Base-by-base conservation (phyloP, 176 grass and related monocot species). In the Rhynchospora tenuis region DNA sequence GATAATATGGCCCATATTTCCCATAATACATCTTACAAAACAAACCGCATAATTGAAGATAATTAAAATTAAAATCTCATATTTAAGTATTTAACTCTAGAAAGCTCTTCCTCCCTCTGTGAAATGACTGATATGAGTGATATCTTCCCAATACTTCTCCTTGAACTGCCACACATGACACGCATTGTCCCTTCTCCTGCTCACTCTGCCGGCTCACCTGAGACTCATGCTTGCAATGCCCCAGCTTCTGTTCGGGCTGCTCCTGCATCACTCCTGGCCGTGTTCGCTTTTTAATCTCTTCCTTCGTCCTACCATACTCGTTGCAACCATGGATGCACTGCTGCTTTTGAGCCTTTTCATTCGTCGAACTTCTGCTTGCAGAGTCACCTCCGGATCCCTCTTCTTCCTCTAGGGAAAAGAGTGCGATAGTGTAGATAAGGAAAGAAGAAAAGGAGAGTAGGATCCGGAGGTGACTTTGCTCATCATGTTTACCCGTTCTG, bases 291-390 rank as follows among this genome's bases (percentile, higher is more conserved):
- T 57, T 16, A 1, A 65, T 45, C 57, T 67, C 80, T 52, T 66
- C 52, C 86, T 87, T 78, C 12, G 66, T 13, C 9, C 59, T 54
- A 4, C 54, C 86, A 68, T 83, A 87, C 45, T 67, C 80, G 12
- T 77, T 68, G 43, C 86, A 83, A 62, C 20, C 23, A 2, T 42
- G 42, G 31, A 52, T 15, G 27, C 80, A 67, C 10, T 44, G 20
- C 11, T 22, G 6, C 51, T 58, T 55, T 31, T 87, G 57, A 64
- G 4, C 17, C 31, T 78, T 22, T n/a, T n/a, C n/a, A n/a, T n/a
- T n/a, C n/a, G 16, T 78, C 59, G 47, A 83, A 87, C 58, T 87
- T 80, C 57, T 83, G 86, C 31, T 83, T 87, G 80, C 86, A 87
- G 45, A 87, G 86, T 23, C 31, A 78, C 67, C 69, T 78, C 86